Evolutionary conservation across 106 monocot genomes (phyloP).

Genomic region (Narthecium ossifragum): DNA sequence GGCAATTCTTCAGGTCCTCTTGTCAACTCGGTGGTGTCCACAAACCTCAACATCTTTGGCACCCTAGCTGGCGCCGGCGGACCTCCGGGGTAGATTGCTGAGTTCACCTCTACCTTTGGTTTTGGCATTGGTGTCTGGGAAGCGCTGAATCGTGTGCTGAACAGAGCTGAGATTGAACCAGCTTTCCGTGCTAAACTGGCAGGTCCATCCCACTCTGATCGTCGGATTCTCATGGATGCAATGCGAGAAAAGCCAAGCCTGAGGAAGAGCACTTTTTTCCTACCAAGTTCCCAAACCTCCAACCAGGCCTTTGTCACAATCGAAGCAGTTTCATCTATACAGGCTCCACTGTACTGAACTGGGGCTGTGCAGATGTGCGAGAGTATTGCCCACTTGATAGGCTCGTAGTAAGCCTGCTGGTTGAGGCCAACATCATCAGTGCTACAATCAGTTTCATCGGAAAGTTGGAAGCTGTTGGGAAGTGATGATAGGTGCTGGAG

Average conservation of each 20-base stretch:
- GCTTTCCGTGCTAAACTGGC: slow-evolving; percentile 20
- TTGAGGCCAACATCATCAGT: slow-evolving; percentile 1
- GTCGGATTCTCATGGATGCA: slow-evolving; percentile 49
- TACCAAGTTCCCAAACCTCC: slow-evolving; percentile 45
- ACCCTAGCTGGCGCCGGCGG: slow-evolving; percentile 48
- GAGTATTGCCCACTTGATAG: slow-evolving; percentile 50
- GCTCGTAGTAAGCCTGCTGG: slow-evolving; percentile 41
- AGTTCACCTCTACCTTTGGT: slow-evolving; percentile 56
- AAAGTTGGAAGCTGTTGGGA: slow-evolving; percentile 34
- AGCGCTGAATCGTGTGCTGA: slow-evolving; percentile 27
- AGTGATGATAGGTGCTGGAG: slow-evolving; percentile 61
- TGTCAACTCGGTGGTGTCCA: slow-evolving; percentile 46
- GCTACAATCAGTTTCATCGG: slow-evolving; percentile 19
- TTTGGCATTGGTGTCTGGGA: slow-evolving; percentile 14
- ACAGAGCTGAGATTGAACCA: slow-evolving; percentile 33
- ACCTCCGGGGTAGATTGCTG: slow-evolving; percentile 51
- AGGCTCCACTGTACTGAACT: slow-evolving; percentile 35
- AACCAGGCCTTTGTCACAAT: slow-evolving; percentile 76
- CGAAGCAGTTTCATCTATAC: slow-evolving; percentile 41
- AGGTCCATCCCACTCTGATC: slow-evolving; percentile 67
- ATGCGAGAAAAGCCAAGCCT: slow-evolving; percentile 68
- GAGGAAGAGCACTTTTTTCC: slow-evolving; percentile 69
- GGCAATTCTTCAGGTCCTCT: slow-evolving; percentile 67
- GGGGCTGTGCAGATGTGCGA: slow-evolving; percentile 68
- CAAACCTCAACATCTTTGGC: slow-evolving; percentile 34